Conservation (phyloP, 1,139 yeast genomes). For the Zygosaccharomyces sapae region DNA sequence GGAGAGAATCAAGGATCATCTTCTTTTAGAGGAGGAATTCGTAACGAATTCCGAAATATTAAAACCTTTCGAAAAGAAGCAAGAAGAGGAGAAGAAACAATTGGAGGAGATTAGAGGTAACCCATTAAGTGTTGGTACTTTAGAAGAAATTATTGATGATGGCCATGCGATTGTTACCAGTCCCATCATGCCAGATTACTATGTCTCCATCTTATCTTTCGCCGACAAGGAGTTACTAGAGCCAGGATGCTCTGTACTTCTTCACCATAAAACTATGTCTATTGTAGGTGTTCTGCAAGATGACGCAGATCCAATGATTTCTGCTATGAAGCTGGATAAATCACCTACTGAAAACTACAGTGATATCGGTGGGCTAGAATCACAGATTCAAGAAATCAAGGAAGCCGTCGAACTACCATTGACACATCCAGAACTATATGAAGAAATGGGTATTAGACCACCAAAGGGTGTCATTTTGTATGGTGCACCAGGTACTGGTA, state of each 20-base stretch:
- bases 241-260: conserved; percentile 95
- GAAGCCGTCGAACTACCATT: conserved; percentile 97
- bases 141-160: conserved; percentile 95
- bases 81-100: conserved; percentile 91
- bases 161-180: conserved; percentile 98
- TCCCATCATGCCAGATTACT: conserved; percentile 94
- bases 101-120: conserved; percentile 94
- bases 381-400: conserved; percentile 95
- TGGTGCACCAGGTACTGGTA: conserved; percentile 99
- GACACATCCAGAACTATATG: conserved; percentile 95
- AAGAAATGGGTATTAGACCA: conserved; percentile 98
- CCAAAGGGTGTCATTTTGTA: conserved; percentile 98
- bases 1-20: conserved; percentile 95
- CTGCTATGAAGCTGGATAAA: conserved; percentile 95
- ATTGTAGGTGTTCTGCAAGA: conserved; percentile 95
- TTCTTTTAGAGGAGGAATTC: conserved; percentile 91
- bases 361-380: conserved; percentile 95
- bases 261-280: conserved; percentile 93
- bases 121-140: conserved; percentile 94
- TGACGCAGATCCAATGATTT: conserved; percentile 97
- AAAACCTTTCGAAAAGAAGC: conserved; percentile 95
- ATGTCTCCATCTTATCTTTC: conserved; percentile 93
- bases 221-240: conserved; percentile 94
- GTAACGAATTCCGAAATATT: conserved; percentile 91
- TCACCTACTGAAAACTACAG: conserved; percentile 97